phyloP scores from a whole-genome alignment of 2,329 filamentous ascomycete species.

The Cadophora sp. region DNA sequence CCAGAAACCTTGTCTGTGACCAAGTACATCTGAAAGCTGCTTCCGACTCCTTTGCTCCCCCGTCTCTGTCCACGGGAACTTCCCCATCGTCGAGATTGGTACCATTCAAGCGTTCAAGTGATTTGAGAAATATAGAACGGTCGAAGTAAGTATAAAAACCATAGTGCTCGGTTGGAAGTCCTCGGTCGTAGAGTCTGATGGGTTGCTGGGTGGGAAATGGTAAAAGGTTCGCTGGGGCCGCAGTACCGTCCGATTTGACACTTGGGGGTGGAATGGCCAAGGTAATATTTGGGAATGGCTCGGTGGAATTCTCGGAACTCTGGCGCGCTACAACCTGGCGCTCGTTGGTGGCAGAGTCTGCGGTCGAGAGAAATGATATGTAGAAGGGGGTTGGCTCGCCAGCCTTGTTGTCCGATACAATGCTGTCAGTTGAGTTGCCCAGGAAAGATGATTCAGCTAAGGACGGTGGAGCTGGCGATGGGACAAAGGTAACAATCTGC shows the following conservation, averaged over 20 bases:
- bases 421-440: conserved; percentile 83
- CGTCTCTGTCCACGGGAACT: conserved; percentile 57
- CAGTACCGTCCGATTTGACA: conserved; percentile 71
- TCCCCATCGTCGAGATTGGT: conserved; percentile 48
- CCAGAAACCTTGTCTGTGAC: conserved; percentile 65
- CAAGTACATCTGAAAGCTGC: conserved; percentile 64
- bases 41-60: conserved; percentile 59
- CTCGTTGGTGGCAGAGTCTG: conserved; percentile 42
- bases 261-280: conserved; percentile 68
- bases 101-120: conserved; percentile 55
- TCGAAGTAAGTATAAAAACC: conserved; percentile 94
- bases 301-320: conserved; percentile 24
- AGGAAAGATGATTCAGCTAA: conserved; percentile 77
- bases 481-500: conserved; percentile 48
- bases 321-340: conserved; percentile 29
- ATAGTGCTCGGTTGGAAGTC: conserved; percentile 82
- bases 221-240: conserved; percentile 74
- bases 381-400: conserved; percentile 91
- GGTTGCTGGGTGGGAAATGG: conserved; percentile 77
- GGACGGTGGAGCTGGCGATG: conserved; percentile 54
- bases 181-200: conserved; percentile 84
- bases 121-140: conserved; percentile 82
- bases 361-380: conserved; percentile 71
- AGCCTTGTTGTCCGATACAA: conserved; percentile 69
- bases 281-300: conserved; percentile 51